Conservation (phyloP, 805 yeast genomes). For the Ogataea methylovora region DNA sequence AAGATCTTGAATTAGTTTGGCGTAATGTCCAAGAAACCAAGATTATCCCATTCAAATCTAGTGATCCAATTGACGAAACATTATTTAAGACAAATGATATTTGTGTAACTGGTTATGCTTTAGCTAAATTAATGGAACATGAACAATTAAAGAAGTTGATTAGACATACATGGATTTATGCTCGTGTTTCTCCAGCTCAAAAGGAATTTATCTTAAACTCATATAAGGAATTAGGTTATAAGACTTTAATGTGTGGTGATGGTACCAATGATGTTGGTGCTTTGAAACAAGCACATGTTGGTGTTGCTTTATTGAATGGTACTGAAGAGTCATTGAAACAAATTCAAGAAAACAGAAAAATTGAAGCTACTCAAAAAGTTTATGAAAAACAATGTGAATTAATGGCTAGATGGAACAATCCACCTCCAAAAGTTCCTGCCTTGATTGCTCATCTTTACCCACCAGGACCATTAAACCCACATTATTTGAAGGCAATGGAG, state of each 20-base stretch:
- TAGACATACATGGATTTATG: constrained; percentile 92
- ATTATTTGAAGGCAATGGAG: constrained; percentile 79
- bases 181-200: constrained; percentile 94
- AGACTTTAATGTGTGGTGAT: constrained; percentile 98
- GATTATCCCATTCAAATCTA: constrained; percentile 57
- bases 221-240: constrained; percentile 81
- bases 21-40: constrained; percentile 74
- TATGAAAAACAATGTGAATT: constrained; percentile 81
- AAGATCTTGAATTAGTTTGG: constrained; percentile 63
- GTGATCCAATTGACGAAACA: constrained; percentile 44
- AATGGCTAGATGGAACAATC: constrained; percentile 75
- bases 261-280: constrained; percentile 99
- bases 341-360: constrained; percentile 70
- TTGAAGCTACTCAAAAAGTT: constrained; percentile 54
- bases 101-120: constrained; percentile 90
- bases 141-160: constrained; percentile 64
- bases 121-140: constrained; percentile 58
- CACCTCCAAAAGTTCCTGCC: constrained; percentile 76
- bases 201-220: constrained; percentile 85
- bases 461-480: constrained; percentile 89
- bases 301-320: constrained; percentile 96
- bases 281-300: constrained; percentile 95
- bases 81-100: constrained; percentile 68
- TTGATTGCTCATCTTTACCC: constrained; percentile 93
- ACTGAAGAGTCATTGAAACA: constrained; percentile 91